Conservation (phyloP, 2,329 filamentous ascomycete genomes). For the Fusarium nanum region DNA sequence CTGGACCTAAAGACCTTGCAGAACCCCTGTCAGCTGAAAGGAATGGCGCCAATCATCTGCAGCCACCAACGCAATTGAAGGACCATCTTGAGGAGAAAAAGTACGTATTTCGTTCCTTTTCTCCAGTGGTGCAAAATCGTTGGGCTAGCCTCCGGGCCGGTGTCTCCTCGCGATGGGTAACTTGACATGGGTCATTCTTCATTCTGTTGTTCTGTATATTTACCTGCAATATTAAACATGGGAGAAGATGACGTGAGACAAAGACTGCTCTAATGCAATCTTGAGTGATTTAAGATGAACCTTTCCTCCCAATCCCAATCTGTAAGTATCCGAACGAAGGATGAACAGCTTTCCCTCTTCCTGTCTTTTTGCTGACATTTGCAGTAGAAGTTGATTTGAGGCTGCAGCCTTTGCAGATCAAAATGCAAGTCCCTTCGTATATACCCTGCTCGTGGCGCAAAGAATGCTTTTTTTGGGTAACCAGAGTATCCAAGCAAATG, state of each 20-base stretch:
- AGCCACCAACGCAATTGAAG: constrained; percentile 13
- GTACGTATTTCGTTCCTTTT: not conserved
- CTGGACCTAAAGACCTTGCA: not conserved
- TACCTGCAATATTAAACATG: not conserved
- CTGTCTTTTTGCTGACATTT: constrained; percentile 7
- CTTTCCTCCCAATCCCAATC: not conserved
- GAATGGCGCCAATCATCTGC: constrained; percentile 12
- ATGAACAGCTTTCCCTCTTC: not conserved
- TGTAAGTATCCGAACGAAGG: not conserved
- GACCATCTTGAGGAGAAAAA: not conserved
- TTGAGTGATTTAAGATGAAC: constrained; percentile 16
- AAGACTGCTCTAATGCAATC: constrained; percentile 8
- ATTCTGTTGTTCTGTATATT: not conserved
- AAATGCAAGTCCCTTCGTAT: constrained; percentile 32
- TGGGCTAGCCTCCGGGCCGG: not conserved
- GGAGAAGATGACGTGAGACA: constrained; percentile 23
- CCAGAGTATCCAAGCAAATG: constrained; percentile 19
- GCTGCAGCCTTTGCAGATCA: constrained; percentile 21
- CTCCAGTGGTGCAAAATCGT: not conserved
- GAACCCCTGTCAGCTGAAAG: constrained; percentile 27
- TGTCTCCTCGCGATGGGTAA: not conserved
- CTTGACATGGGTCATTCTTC: not conserved
- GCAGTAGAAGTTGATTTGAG: not conserved
- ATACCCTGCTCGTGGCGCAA: constrained; percentile 28
- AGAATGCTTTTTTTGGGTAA: constrained; percentile 28